phyloP scores from a whole-genome alignment of 495 filamentous ascomycete species.

The Hypoxylon fragiforme region DNA sequence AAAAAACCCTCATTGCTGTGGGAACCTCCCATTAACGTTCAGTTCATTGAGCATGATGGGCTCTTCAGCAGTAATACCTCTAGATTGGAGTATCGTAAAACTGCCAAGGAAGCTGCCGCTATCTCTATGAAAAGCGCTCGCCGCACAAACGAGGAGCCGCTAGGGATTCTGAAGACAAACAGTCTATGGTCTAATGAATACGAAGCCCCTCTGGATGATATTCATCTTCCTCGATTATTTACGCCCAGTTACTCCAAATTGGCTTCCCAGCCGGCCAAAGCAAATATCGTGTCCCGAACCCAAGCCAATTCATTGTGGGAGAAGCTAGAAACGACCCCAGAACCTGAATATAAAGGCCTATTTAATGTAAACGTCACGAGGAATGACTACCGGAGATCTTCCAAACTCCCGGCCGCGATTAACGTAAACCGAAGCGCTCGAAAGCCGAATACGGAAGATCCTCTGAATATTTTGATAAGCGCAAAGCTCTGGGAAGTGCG shows the following conservation, averaged over 20 bases:
- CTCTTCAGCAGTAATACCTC: slow-evolving; percentile 31
- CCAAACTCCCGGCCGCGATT: slow-evolving; percentile 29
- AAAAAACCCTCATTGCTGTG: slow-evolving; percentile 24
- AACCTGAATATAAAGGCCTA: slow-evolving; percentile 10
- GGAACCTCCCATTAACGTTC: slow-evolving; percentile 25
- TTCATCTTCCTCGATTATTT: slow-evolving; percentile 4
- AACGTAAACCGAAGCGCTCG: slow-evolving; percentile 28
- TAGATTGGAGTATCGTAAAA: slow-evolving; percentile 38
- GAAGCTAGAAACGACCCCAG: slow-evolving; percentile 2
- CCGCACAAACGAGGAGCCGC: slow-evolving; percentile 19
- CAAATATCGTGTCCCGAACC: not conserved
- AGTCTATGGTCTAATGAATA: slow-evolving; percentile 22
- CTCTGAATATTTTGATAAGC: slow-evolving; percentile 34
- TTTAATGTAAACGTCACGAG: slow-evolving; percentile 14
- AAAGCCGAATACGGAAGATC: slow-evolving; percentile 22
- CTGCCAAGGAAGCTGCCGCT: slow-evolving; percentile 42
- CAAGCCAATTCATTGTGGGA: slow-evolving; percentile 8
- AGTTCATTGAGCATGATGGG: slow-evolving; percentile 13
- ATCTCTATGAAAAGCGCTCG: slow-evolving; percentile 33
- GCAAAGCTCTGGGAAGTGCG: slow-evolving; percentile 39
- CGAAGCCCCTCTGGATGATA: not conserved
- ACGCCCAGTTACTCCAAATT: not conserved
- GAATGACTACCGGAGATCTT: slow-evolving; percentile 21
- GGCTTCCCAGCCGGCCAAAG: not conserved
- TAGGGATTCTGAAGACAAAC: slow-evolving; percentile 12